These are phyloP conservation scores for Ottelia alismoides DNA, from an alignment of 106 monocot genomes.

Conservation along the genomic window DNA sequence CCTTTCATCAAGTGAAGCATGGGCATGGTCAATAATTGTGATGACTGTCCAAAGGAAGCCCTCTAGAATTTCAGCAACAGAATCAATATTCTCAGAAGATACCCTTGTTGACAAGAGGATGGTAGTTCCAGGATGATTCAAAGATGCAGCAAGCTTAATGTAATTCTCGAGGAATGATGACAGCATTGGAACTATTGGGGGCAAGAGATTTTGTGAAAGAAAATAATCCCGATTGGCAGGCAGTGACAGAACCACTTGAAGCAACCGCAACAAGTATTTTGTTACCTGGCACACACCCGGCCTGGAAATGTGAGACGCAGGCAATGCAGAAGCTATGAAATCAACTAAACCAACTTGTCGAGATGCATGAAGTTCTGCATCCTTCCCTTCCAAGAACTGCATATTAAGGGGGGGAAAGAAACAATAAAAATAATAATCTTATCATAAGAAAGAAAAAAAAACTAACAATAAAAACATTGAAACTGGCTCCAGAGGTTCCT, in stretches of 20 bases:
- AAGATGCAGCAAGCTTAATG: constrained; percentile 89
- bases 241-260: constrained; percentile 56
- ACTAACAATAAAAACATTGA: background rate
- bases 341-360: constrained; percentile 90
- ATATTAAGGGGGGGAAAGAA: too few relatives aligned
- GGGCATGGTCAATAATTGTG: constrained; percentile 50
- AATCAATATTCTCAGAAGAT: constrained; percentile 57
- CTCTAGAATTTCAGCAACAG: constrained; percentile 65
- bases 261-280: constrained; percentile 50
- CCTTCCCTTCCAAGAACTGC: constrained; percentile 93
- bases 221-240: constrained; percentile 79
- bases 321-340: constrained; percentile 81
- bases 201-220: constrained; percentile 89
- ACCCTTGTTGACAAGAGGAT: constrained; percentile 30
- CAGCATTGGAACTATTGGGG: constrained; percentile 90
- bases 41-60: constrained; percentile 73
- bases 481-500: too few relatives aligned
- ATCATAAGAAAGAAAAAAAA: constrained; percentile 3
- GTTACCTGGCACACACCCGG: constrained; percentile 89
- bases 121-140: constrained; percentile 38
- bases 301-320: constrained; percentile 86
- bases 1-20: constrained; percentile 46
- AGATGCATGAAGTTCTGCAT: constrained; percentile 77
- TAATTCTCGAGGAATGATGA: constrained; percentile 90
- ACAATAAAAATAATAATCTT: too few relatives aligned